Evolutionary conservation across 2,329 filamentous ascomycete genomes (phyloP).

Genomic region (Alternaria panax): DNA sequence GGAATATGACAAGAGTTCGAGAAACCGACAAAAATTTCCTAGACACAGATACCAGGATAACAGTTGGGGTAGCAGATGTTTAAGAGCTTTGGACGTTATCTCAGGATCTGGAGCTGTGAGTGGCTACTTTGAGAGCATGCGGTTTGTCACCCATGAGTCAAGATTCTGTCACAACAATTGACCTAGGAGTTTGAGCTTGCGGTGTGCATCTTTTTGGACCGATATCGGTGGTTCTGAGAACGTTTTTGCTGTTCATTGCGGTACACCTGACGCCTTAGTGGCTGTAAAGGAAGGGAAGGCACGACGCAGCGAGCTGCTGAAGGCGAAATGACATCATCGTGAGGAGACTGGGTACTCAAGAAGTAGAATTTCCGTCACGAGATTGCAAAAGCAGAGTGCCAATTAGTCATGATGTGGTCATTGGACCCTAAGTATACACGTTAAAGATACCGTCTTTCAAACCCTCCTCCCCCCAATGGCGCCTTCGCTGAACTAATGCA

Average conservation of each 20-base stretch:
- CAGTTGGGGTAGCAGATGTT: neutral
- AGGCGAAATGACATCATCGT: neutral
- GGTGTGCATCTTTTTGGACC: neutral
- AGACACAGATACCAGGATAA: neutral
- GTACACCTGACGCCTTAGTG: neutral
- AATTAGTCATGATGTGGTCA: constrained; percentile 3
- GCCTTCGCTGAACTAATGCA: constrained; percentile 3
- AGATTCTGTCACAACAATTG: neutral
- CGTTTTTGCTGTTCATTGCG: neutral
- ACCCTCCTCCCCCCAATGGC: neutral
- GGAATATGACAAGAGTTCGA: neutral
- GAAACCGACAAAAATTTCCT: neutral
- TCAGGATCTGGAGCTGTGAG: neutral
- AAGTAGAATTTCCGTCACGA: neutral
- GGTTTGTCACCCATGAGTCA: neutral
- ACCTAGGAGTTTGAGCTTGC: neutral
- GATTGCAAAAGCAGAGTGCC: neutral
- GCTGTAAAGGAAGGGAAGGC: neutral
- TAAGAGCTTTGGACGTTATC: neutral
- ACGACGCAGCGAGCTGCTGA: neutral
- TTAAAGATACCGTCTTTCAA: neutral
- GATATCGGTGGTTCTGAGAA: neutral
- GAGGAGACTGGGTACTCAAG: neutral
- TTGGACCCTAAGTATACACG: constrained; percentile 4
- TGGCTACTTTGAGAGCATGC: constrained; percentile 1